A percentile compares a stretch with the other conserved stretches of the same genome.
These are phyloP conservation scores for Saraca asoca DNA, from an alignment of 331 rosid genomes.

Conservation along the genomic window DNA sequence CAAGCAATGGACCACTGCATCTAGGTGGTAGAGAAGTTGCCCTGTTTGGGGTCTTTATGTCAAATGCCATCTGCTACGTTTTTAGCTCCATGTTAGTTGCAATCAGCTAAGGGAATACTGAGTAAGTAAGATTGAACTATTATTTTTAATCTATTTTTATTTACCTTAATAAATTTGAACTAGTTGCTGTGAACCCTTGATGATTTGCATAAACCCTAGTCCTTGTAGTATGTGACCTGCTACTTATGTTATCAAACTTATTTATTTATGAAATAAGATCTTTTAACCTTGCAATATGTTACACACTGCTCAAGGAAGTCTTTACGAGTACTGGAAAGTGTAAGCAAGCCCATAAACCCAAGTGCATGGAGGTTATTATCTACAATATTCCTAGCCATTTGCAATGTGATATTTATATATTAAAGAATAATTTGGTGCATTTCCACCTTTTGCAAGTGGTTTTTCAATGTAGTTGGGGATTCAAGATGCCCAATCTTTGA, in stretches of 20 bases:
- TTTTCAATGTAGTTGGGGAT: slow-evolving; percentile 86
- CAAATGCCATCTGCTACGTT: too few species aligned
- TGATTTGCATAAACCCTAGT: too few species aligned
- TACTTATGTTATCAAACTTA: slow-evolving; percentile 18
- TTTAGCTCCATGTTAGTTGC: too few species aligned
- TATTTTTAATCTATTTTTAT: too few species aligned
- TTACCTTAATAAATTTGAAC: too few species aligned
- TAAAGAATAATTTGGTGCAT: slow-evolving; percentile 10
- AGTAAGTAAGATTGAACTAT: too few species aligned
- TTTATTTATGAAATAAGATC: slow-evolving; percentile 1
- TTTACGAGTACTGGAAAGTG: slow-evolving; percentile 89
- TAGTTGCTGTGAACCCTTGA: too few species aligned
- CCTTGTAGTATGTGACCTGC: too few species aligned
- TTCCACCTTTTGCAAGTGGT: slow-evolving; percentile 68
- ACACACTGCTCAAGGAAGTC: slow-evolving; percentile 83
- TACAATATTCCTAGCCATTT: slow-evolving; percentile 8
- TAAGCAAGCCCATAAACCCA: slow-evolving; percentile 98
- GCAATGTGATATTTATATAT: slow-evolving; percentile 4
- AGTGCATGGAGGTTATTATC: slow-evolving; percentile 91
- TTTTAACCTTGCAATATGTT: slow-evolving; percentile 67
- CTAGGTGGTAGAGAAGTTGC: too few species aligned
- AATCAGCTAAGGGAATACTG: too few species aligned
- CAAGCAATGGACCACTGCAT: too few species aligned
- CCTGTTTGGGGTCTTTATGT: too few species aligned
- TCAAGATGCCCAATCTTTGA: slow-evolving; percentile 96